Percentiles rank a stretch among this genome's conserved stretches.
These are phyloP conservation scores for Sordariomycetes sp. DNA, from an alignment of 2,329 filamentous ascomycete genomes.

Conservation along the genomic window DNA sequence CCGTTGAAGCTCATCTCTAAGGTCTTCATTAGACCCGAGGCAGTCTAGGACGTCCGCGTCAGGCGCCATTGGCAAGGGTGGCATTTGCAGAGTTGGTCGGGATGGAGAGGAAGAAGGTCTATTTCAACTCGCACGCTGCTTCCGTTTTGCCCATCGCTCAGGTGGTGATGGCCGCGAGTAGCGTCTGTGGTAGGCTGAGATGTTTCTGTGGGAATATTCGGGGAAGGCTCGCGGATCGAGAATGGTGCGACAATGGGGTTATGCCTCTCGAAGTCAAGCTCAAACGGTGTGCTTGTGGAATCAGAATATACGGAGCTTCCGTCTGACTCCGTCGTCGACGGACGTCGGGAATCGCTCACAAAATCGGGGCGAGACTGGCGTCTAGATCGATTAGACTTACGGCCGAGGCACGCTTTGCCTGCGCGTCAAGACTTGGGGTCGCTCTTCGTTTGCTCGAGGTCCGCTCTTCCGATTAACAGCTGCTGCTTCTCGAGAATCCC, in stretches of 20 bases:
- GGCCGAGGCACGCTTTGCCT: constrained; percentile 23
- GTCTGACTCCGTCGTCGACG: constrained; percentile 48
- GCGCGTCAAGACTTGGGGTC: background rate
- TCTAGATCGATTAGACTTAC: constrained; percentile 37
- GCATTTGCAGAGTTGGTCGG: constrained; percentile 10
- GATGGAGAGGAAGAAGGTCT: background rate
- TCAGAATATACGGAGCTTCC: constrained; percentile 36
- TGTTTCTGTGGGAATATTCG: constrained; percentile 45
- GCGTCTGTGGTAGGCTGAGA: constrained; percentile 13
- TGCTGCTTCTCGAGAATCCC: background rate
- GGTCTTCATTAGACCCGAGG: constrained; percentile 33
- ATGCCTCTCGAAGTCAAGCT: constrained; percentile 49
- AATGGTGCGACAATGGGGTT: constrained; percentile 36
- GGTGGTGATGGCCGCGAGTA: constrained; percentile 10
- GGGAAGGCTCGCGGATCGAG: constrained; percentile 37
- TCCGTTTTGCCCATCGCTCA: constrained; percentile 8
- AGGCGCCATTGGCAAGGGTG: constrained; percentile 29
- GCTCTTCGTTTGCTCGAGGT: constrained; percentile 14
- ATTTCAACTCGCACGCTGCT: background rate
- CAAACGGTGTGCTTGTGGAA: constrained; percentile 44
- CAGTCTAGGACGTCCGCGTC: constrained; percentile 39
- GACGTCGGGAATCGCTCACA: constrained; percentile 32
- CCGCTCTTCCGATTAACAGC: constrained; percentile 13
- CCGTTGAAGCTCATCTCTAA: constrained; percentile 35
- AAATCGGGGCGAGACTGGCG: constrained; percentile 32